A percentile compares a stretch with the other conserved stretches of the same genome.
Conservation (phyloP, 2,329 filamentous ascomycete genomes). For the Fusarium xylarioides region DNA sequence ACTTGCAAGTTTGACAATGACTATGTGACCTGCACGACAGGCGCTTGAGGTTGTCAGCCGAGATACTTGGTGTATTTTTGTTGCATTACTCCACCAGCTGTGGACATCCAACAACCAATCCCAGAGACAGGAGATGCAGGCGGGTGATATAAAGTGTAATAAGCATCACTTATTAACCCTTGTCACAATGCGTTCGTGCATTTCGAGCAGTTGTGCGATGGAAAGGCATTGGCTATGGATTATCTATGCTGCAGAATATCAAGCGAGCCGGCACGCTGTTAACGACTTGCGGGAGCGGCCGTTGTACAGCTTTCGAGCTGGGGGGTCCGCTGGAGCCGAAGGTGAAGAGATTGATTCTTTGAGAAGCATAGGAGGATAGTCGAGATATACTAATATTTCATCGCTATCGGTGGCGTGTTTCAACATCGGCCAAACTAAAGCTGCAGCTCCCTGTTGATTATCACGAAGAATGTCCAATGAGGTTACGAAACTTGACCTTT, state of each 20-base stretch:
- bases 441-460: not conserved
- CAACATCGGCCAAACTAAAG: not conserved
- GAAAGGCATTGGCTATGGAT: not conserved
- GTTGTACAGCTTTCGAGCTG: constrained; percentile 18
- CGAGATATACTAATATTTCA: not conserved
- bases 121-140: not conserved
- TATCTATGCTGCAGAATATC: not conserved
- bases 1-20: not conserved
- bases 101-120: constrained; percentile 18
- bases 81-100: constrained; percentile 21
- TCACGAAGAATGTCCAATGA: constrained; percentile 15
- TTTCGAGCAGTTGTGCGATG: not conserved
- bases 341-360: not conserved
- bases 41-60: not conserved
- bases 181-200: not conserved
- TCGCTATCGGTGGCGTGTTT: not conserved
- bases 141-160: constrained; percentile 11
- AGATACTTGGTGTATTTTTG: constrained; percentile 15
- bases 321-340: not conserved
- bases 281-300: constrained; percentile 11
- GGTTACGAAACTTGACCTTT: not conserved
- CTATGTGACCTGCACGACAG: constrained; percentile 1
- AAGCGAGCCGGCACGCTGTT: not conserved
- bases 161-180: constrained; percentile 1
- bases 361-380: not conserved